Percentiles rank a stretch among this genome's conserved stretches.
Conservation (phyloP, 1,139 yeast genomes). For the Sugiyamaella neomexicana region DNA sequence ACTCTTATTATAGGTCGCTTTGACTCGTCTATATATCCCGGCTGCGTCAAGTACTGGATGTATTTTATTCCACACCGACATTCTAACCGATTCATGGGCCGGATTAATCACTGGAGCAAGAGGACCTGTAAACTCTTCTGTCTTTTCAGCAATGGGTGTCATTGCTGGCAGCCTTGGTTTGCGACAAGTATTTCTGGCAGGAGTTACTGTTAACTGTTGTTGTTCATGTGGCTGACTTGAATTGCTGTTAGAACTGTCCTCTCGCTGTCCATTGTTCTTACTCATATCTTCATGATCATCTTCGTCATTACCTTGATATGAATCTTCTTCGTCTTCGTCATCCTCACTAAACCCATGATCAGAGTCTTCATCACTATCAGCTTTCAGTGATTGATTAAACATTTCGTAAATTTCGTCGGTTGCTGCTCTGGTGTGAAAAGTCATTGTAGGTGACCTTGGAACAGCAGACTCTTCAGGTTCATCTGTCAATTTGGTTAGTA, state of each 20-base stretch:
- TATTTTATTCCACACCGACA: conserved; percentile 15
- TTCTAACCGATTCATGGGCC: conserved; percentile 15
- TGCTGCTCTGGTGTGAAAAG: conserved; percentile 74
- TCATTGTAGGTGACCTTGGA: conserved; percentile 62
- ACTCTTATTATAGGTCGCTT: conserved; percentile 30
- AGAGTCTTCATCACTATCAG: conserved; percentile 24
- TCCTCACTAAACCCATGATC: conserved; percentile 23
- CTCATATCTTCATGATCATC: conserved; percentile 12
- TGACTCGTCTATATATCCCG: conserved; percentile 38
- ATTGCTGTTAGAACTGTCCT: conserved; percentile 2
- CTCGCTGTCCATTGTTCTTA: conserved; percentile 1
- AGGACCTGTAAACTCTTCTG: conserved; percentile 34
- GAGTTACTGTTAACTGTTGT: conserved; percentile 2
- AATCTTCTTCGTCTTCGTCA: conserved; percentile 15
- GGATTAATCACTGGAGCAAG: conserved; percentile 21
- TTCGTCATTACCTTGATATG: conserved; percentile 15
- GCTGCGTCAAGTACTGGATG: conserved; percentile 18
- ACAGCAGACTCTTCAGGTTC: conserved; percentile 27
- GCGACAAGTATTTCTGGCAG: conserved; percentile 3
- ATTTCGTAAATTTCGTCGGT: conserved; percentile 71
- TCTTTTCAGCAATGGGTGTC: conserved; percentile 41
- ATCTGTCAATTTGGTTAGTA: conserved; percentile 22
- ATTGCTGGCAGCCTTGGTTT: conserved; percentile 27
- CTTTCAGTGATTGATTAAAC: conserved; percentile 65
- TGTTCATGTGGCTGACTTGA: background rate